Conservation (phyloP, 1,284 basidiomycete genomes). For the Leucocoprinus gongylophorus region DNA sequence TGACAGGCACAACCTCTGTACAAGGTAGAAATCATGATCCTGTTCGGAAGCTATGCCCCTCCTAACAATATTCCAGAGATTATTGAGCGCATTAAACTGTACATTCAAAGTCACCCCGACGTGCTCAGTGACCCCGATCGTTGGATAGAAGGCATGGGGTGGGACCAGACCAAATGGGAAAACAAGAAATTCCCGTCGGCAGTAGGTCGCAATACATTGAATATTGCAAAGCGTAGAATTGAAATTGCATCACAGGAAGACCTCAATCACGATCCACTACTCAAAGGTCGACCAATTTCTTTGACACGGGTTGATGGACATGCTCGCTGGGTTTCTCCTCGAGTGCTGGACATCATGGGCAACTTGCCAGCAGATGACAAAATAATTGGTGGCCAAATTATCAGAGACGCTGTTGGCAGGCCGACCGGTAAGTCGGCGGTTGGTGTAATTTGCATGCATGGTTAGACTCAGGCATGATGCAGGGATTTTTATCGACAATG, state of each 20-base stretch:
- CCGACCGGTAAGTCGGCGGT: conserved; percentile 57
- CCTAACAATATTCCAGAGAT: conserved; percentile 39
- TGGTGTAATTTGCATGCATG: neutral
- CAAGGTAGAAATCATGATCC: conserved; percentile 35
- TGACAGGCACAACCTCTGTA: conserved; percentile 54
- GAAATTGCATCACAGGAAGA: conserved; percentile 39
- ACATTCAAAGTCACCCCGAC: conserved; percentile 52
- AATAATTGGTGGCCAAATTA: conserved; percentile 71
- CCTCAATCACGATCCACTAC: conserved; percentile 53
- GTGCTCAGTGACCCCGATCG: conserved; percentile 43
- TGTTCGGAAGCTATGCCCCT: neutral
- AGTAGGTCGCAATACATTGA: conserved; percentile 35
- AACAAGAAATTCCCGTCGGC: conserved; percentile 70
- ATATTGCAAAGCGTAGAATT: neutral
- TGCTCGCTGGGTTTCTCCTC: conserved; percentile 76
- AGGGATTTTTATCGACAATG: conserved; percentile 71
- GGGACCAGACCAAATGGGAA: conserved; percentile 85
- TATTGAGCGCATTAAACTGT: conserved; percentile 53
- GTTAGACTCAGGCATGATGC: neutral
- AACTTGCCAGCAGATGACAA: conserved; percentile 39
- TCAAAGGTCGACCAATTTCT: conserved; percentile 61
- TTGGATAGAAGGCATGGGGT: conserved; percentile 87
- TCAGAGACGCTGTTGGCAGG: conserved; percentile 54
- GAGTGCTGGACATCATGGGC: conserved; percentile 57
- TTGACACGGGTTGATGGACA: conserved; percentile 77